phyloP scores from a whole-genome alignment of 2,329 filamentous ascomycete genomes.

The Golovinomyces cichoracearum region DNA sequence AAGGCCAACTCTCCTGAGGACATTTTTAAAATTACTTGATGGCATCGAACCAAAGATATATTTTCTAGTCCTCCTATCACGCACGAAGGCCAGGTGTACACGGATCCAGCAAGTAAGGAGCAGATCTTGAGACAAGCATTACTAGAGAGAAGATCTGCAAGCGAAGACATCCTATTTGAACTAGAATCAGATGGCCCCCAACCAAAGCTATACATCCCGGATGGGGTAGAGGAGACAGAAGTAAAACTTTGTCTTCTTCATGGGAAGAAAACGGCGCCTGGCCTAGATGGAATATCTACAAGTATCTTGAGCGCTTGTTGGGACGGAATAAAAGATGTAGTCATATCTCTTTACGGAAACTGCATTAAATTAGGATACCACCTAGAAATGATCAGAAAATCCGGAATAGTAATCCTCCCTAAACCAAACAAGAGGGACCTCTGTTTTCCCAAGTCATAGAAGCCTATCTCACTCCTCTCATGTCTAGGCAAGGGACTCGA shows the following conservation, averaged over 20 bases:
- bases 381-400: background rate
- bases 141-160: background rate
- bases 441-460: background rate
- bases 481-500: background rate
- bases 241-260: background rate
- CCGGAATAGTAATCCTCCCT: background rate
- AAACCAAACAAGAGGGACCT: background rate
- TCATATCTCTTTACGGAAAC: background rate
- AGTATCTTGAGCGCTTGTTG: background rate
- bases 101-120: background rate
- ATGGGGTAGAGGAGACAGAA: background rate
- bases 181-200: background rate
- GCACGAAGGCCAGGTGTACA: background rate
- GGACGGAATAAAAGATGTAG: background rate
- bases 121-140: background rate
- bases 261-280: background rate
- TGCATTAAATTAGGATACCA: background rate
- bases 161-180: background rate
- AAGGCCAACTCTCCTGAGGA: background rate
- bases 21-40: background rate
- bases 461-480: background rate
- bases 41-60: background rate
- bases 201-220: background rate
- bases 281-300: background rate
- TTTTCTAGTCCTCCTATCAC: background rate